Percentiles rank a stretch among this genome's conserved stretches.
phyloP scores from a whole-genome alignment of 179 eudicot species.

The Silene noctiflora region DNA sequence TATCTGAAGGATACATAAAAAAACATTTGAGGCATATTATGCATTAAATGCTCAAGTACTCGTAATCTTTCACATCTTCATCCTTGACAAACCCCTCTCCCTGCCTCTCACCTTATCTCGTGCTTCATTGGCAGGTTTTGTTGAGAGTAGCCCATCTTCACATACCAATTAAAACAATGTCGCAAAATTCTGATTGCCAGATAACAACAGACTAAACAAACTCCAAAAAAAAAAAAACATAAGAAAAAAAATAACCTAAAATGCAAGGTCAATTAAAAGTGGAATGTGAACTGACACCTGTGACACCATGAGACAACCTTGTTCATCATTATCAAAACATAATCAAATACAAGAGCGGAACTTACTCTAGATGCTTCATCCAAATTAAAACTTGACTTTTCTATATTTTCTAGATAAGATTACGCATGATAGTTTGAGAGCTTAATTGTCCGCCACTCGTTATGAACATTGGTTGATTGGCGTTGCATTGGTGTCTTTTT shows the following conservation, averaged over 20 bases:
- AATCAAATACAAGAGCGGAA: neutral
- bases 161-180: neutral
- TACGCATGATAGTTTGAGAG: too few species aligned
- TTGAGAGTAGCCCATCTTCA: neutral
- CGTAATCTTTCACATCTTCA: neutral
- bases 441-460: too few species aligned
- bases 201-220: neutral
- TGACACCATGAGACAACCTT: neutral
- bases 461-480: too few species aligned
- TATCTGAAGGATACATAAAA: neutral
- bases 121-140: neutral
- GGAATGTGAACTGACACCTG: neutral
- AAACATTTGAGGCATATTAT: neutral
- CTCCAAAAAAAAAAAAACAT: neutral
- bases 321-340: neutral
- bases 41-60: neutral
- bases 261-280: neutral
- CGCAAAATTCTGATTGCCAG: neutral
- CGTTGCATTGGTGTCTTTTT: too few species aligned
- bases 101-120: neutral
- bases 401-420: too few species aligned
- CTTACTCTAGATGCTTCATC: neutral
- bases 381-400: too few species aligned
- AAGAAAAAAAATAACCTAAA: neutral
- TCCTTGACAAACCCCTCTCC: neutral